Evolutionary conservation across 257 asterid genomes (phyloP), one percentile per base, ranked within the genome.

Genomic region (Salvia miltiorrhiza): DNA sequence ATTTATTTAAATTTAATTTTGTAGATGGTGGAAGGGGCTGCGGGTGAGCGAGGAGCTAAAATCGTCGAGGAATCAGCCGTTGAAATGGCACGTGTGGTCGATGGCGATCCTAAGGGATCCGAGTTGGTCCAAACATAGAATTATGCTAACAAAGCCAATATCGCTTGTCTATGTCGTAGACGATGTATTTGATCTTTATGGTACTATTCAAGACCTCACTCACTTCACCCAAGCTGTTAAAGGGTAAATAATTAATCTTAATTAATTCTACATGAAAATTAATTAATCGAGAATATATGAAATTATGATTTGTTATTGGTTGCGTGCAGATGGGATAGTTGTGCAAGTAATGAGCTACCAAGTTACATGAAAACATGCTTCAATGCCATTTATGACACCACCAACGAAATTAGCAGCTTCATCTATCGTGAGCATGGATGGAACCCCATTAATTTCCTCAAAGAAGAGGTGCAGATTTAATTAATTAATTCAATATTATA

Each of bases 11-110:
- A n/a, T n/a, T n/a, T n/a, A n/a, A n/a, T n/a, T n/a, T 30, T 26
- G 33, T 14, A 37, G 90, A 53, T 82, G 88, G 88, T 80, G 86
- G 90, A 77, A 9, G 9, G 71, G 67, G 12, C 32, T 82, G 17
- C 76, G 79, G 13, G 50, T 82, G 28, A 40, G 28, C 0, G 54
- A 67, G 23, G 84, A 78, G 3, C 33, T 78, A 54, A 73, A 76
- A 39, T 41, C 23, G 2, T 44, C 35, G 7, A 77, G 81, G 56
- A 60, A 54, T 54, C 53, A 77, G 50, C 81, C 78, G 0, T 0
- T 53, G 52, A 73, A 73, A 63, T 77, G 82, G 82, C 70, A 77
- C 26, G 48, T 56, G 48, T 73, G 82, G 78, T 73, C 82, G 0
- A 37, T 55, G 70, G 73, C 78, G 1, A 21, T 24, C 7, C 17